Evolutionary conservation across 2,329 filamentous ascomycete species (phyloP).

Genomic region (Aspergillus quadrilineatus): DNA sequence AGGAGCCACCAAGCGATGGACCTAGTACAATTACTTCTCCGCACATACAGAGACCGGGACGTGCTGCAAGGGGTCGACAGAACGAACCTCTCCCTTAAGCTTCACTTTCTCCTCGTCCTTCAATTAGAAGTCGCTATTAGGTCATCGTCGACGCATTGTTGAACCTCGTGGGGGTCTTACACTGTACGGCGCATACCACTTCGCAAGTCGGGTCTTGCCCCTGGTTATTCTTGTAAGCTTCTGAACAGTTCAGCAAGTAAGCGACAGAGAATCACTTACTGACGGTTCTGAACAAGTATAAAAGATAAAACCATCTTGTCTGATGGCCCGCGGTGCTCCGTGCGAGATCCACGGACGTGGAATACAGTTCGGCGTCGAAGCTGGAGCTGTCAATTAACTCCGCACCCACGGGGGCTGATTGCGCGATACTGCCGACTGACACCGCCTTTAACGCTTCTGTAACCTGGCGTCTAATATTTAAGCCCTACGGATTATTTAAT

Average conservation of each 20-base stretch:
- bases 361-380: slow-evolving; percentile 11
- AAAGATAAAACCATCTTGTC: slow-evolving; percentile 69
- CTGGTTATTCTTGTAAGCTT: slow-evolving; percentile 49
- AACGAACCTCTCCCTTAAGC: slow-evolving; percentile 85
- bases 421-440: slow-evolving; percentile 28
- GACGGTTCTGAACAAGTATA: slow-evolving; percentile 85
- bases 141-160: neutral
- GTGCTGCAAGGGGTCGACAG: neutral
- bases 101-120: slow-evolving; percentile 98
- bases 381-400: slow-evolving; percentile 10
- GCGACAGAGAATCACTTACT: slow-evolving; percentile 54
- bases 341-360: slow-evolving; percentile 20
- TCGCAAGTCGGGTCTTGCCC: slow-evolving; percentile 96
- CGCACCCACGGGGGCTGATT: slow-evolving; percentile 24
- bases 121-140: neutral
- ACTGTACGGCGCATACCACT: slow-evolving; percentile 98
- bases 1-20: slow-evolving; percentile 94
- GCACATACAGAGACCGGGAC: neutral
- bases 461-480: slow-evolving; percentile 1
- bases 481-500: neutral
- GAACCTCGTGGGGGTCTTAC: slow-evolving; percentile 42
- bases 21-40: slow-evolving; percentile 48
- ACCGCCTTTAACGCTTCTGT: slow-evolving; percentile 26
- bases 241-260: neutral
- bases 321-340: slow-evolving; percentile 15